Percentiles rank a stretch among this genome's conserved stretches.
Evolutionary conservation across 345 rosid genomes (phyloP).

Genomic region (Salix brachista): DNA sequence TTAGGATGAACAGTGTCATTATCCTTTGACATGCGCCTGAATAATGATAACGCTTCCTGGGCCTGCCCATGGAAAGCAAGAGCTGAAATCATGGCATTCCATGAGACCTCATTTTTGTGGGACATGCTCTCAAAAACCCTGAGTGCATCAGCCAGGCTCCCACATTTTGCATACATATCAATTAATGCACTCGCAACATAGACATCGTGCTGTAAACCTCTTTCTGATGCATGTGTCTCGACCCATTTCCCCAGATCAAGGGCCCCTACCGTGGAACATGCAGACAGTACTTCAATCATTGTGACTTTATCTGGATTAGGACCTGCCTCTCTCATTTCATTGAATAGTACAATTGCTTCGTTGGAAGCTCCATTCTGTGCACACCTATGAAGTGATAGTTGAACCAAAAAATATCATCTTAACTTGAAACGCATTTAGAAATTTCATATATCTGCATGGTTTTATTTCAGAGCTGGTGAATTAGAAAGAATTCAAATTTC

Average conservation of each 20-base stretch:
- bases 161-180: no score
- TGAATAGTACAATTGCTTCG: slow-evolving; percentile 60
- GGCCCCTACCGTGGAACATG: slow-evolving; percentile 78
- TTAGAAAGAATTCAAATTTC: no score
- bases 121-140: no score
- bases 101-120: no score
- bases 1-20: slow-evolving; percentile 44
- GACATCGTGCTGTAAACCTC: no score
- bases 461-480: neutral
- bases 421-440: neutral
- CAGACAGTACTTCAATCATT: slow-evolving; percentile 54
- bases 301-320: slow-evolving; percentile 51
- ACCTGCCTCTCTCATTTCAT: slow-evolving; percentile 45
- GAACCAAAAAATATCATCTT: neutral
- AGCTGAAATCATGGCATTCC: no score
- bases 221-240: no score
- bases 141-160: no score
- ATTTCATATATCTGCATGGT: neutral
- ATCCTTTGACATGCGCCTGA: slow-evolving; percentile 46
- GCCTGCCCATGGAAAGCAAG: slow-evolving; percentile 73
- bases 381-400: slow-evolving; percentile 36
- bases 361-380: slow-evolving; percentile 77
- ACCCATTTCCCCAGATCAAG: slow-evolving; percentile 29
- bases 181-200: no score
- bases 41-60: slow-evolving; percentile 57